These are phyloP conservation scores for Russula foetens DNA, from an alignment of 768 basidiomycete genomes.

Conservation along the genomic window DNA sequence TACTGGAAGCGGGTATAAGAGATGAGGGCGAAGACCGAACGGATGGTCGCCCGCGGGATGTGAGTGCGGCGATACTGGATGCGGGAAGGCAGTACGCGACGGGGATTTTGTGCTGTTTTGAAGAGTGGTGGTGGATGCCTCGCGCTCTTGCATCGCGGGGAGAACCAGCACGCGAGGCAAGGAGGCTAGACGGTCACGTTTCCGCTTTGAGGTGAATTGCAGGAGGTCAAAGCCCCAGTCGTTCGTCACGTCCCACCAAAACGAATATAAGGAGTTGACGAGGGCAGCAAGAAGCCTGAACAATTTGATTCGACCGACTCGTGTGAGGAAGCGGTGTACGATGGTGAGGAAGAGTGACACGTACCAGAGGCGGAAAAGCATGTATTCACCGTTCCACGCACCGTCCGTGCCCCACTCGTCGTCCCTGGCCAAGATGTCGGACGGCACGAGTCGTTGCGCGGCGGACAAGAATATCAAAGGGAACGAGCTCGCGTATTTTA, in stretches of 20 bases:
- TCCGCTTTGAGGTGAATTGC: slow-evolving; percentile 22
- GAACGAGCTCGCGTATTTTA: slow-evolving; percentile 96
- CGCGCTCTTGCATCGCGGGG: slow-evolving; percentile 37
- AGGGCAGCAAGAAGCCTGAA: slow-evolving; percentile 74
- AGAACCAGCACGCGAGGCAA: slow-evolving; percentile 40
- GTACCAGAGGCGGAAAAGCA: slow-evolving; percentile 79
- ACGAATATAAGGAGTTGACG: slow-evolving; percentile 89
- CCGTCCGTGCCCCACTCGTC: slow-evolving; percentile 36
- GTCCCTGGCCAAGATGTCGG: slow-evolving; percentile 45
- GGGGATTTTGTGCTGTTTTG: not conserved
- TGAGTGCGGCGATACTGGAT: not conserved
- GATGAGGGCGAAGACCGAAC: slow-evolving; percentile 63
- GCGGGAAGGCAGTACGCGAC: not conserved
- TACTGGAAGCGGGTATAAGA: slow-evolving; percentile 72
- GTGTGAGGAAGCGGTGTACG: not conserved
- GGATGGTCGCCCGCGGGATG: slow-evolving; percentile 36
- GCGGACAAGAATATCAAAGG: slow-evolving; percentile 95
- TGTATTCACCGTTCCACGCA: slow-evolving; percentile 69
- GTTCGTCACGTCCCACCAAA: slow-evolving; percentile 98
- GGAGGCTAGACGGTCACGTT: slow-evolving; percentile 22
- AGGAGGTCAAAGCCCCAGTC: slow-evolving; percentile 93
- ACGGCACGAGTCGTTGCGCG: slow-evolving; percentile 65
- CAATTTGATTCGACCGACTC: not conserved
- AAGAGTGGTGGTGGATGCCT: slow-evolving; percentile 16
- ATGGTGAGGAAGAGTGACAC: not conserved